A percentile compares a stretch with the other conserved stretches of the same genome.
Evolutionary conservation across 1,139 yeast species (phyloP).

Genomic region (Magnusiomyces paraingens): DNA sequence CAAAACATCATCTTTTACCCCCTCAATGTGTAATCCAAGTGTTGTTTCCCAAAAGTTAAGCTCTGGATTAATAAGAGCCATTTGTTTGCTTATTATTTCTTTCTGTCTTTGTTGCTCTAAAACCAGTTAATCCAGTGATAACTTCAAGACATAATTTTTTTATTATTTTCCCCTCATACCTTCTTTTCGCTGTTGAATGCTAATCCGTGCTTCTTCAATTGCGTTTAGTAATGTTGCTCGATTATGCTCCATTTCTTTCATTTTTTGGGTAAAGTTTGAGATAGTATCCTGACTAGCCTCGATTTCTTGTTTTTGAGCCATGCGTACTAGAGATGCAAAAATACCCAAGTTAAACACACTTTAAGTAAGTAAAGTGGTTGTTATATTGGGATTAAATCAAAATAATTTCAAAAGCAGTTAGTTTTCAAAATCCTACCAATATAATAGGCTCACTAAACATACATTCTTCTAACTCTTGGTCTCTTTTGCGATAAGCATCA

Average conservation of each 20-base stretch:
- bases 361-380: no score
- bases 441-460: slow-evolving; percentile 1
- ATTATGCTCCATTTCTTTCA: slow-evolving; percentile 20
- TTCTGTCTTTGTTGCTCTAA: slow-evolving; percentile 8
- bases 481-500: slow-evolving; percentile 23
- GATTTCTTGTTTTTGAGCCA: slow-evolving; percentile 23
- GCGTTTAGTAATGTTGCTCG: slow-evolving; percentile 19
- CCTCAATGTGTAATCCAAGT: slow-evolving; percentile 29
- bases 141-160: slow-evolving; percentile 4
- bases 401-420: not conserved
- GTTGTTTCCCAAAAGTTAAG: slow-evolving; percentile 28
- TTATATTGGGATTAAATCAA: no score
- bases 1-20: slow-evolving; percentile 27
- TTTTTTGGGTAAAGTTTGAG: slow-evolving; percentile 21
- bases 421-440: no score
- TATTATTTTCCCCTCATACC: slow-evolving; percentile 5
- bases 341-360: not conserved
- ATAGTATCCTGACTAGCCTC: slow-evolving; percentile 21
- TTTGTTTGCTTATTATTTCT: slow-evolving; percentile 22
- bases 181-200: slow-evolving; percentile 17
- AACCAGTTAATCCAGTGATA: not conserved
- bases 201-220: slow-evolving; percentile 16
- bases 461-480: slow-evolving; percentile 18
- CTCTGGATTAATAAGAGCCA: slow-evolving; percentile 27
- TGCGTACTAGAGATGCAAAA: slow-evolving; percentile 12